Percentiles rank a stretch among this genome's conserved stretches.
These are phyloP conservation scores for Avena atlantica DNA, from an alignment of 176 grass and related monocot species.

Conservation along the genomic window DNA sequence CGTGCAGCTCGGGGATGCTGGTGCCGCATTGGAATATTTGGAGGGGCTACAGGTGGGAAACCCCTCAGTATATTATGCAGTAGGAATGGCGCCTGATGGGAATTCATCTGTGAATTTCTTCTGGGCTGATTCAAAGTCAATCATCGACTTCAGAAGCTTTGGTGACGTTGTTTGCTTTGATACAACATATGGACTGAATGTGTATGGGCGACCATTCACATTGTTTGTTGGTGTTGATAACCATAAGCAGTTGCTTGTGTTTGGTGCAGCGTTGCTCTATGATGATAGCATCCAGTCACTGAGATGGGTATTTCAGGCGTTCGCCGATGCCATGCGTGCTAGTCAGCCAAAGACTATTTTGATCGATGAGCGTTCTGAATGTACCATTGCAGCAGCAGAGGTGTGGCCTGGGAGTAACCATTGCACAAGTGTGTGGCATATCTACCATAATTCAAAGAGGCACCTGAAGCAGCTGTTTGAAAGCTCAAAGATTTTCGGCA, in stretches of 20 bases:
- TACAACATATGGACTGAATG: conserved; percentile 75
- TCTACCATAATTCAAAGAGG: conserved; percentile 76
- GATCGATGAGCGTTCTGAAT: conserved; percentile 57
- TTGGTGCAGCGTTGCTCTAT: conserved; percentile 78
- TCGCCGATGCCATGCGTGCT: conserved; percentile 70
- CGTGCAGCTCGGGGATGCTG: conserved; percentile 71
- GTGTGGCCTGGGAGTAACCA: conserved; percentile 64
- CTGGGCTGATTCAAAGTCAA: conserved; percentile 88
- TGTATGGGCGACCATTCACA: conserved; percentile 72
- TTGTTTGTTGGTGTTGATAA: conserved; percentile 79
- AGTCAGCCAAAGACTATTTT: conserved; percentile 70
- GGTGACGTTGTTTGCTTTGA: conserved; percentile 87
- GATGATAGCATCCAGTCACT: conserved; percentile 65
- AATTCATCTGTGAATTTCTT: conserved; percentile 74
- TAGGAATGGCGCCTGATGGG: conserved; percentile 58
- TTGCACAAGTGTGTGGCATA: conserved; percentile 75
- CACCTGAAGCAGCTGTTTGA: conserved; percentile 72
- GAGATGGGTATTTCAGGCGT: conserved; percentile 80
- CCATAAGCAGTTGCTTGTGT: conserved; percentile 69
- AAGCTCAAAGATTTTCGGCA: conserved; percentile 76
- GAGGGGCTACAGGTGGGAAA: conserved; percentile 69
- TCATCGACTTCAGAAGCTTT: conserved; percentile 78
- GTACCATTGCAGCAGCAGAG: conserved; percentile 57
- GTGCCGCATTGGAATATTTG: conserved; percentile 70
- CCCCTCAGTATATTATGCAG: conserved; percentile 71